Evolutionary conservation across 495 filamentous ascomycete genomes (phyloP).

Genomic region (Penicillium verhagenii): DNA sequence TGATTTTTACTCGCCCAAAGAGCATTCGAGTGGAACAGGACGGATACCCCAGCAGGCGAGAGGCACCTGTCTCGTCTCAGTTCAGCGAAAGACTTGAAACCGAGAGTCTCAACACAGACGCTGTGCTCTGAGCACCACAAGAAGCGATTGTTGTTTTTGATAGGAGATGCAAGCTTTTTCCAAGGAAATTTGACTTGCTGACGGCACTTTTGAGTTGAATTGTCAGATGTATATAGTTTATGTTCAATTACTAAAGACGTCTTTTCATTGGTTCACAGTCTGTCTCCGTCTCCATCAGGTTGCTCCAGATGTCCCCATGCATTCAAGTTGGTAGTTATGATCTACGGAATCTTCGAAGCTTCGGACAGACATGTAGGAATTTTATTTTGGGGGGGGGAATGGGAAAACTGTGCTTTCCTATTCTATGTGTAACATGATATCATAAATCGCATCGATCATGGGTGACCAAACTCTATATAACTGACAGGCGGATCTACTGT

Average conservation of each 20-base stretch:
- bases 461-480: slow-evolving; percentile 7
- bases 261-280: slow-evolving; percentile 20
- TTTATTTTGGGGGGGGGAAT: not conserved
- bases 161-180: slow-evolving; percentile 12
- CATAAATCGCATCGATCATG: slow-evolving; percentile 15
- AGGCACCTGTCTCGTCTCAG: slow-evolving; percentile 12
- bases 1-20: slow-evolving; percentile 10
- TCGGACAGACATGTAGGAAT: not conserved
- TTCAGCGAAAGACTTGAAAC: slow-evolving; percentile 13
- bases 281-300: not conserved
- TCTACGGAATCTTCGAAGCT: not conserved
- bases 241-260: slow-evolving; percentile 37
- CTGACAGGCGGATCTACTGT: slow-evolving; percentile 8
- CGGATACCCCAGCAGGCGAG: slow-evolving; percentile 30
- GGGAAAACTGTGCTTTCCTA: not conserved
- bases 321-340: too few species aligned
- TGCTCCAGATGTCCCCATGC: too few species aligned
- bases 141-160: slow-evolving; percentile 10
- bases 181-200: slow-evolving; percentile 11
- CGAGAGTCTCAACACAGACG: slow-evolving; percentile 11
- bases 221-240: slow-evolving; percentile 46
- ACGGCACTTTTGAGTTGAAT: slow-evolving; percentile 40
- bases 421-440: slow-evolving; percentile 24
- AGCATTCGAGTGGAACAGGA: slow-evolving; percentile 19
- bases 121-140: slow-evolving; percentile 1